phyloP scores from a whole-genome alignment of 2,329 filamentous ascomycete genomes.

The Pseudomassariella vexata region DNA sequence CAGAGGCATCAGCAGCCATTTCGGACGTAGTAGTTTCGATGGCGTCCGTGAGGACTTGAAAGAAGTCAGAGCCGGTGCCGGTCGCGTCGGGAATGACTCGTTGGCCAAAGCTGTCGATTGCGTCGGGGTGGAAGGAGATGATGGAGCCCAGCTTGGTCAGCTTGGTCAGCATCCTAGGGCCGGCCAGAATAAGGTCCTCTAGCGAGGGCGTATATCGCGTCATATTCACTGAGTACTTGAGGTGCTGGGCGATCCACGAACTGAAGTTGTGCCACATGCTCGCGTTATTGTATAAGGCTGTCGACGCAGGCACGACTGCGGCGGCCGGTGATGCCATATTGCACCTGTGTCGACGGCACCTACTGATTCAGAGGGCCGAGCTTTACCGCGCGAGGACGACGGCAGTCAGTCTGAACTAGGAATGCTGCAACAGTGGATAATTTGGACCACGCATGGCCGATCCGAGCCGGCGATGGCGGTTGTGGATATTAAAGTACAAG shows the following conservation, averaged over 20 bases:
- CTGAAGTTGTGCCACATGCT: constrained; percentile 49
- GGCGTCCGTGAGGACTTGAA: constrained; percentile 50
- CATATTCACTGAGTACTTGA: constrained; percentile 43
- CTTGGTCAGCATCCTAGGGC: constrained; percentile 65
- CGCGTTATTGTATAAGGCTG: constrained; percentile 33
- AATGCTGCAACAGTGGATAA: too few species aligned
- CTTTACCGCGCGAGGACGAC: too few species aligned
- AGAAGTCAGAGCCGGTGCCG: constrained; percentile 17
- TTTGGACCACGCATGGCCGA: too few species aligned
- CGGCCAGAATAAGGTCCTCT: constrained; percentile 62
- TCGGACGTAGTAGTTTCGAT: constrained; percentile 38
- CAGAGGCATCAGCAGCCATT: constrained; percentile 34
- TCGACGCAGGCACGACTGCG: constrained; percentile 19
- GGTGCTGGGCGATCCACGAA: constrained; percentile 42
- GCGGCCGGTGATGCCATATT: constrained; percentile 25
- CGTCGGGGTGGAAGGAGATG: constrained; percentile 52
- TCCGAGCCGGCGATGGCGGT: too few species aligned
- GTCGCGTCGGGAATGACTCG: constrained; percentile 31
- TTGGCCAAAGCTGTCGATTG: constrained; percentile 54
- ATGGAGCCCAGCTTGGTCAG: constrained; percentile 53
- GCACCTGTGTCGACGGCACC: too few species aligned
- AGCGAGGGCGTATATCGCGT: constrained; percentile 58
- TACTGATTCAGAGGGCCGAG: too few species aligned
- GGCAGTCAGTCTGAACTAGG: too few species aligned
- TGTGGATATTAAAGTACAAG: too few species aligned